A percentile compares a stretch with the other conserved stretches of the same genome.
phyloP scores from a whole-genome alignment of 345 rosid species.

The Acer saccharum region DNA sequence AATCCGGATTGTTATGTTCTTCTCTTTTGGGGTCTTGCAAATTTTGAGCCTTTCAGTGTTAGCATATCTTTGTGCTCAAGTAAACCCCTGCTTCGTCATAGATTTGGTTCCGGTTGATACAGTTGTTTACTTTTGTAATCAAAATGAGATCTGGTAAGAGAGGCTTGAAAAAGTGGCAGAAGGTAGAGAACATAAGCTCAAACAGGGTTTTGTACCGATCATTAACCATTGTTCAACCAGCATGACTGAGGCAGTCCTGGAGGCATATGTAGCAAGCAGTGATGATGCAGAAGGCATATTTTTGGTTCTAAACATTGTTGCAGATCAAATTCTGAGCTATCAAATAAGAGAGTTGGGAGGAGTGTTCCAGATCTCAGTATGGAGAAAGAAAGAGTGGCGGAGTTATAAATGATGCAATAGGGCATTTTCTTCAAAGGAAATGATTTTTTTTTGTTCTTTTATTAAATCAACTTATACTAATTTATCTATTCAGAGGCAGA shows the following conservation, averaged over 20 bases:
- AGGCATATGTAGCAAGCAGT: constrained; percentile 57
- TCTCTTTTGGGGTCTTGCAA: constrained; percentile 46
- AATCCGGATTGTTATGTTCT: constrained; percentile 41
- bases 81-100: constrained; percentile 51
- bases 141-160: constrained; percentile 39
- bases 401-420: not conserved
- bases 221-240: constrained; percentile 47
- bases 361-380: not conserved
- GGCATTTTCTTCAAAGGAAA: not conserved
- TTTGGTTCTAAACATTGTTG: constrained; percentile 34
- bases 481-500: constrained; percentile 34
- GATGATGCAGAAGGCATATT: constrained; percentile 57
- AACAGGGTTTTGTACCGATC: constrained; percentile 49
- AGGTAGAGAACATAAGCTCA: constrained; percentile 33
- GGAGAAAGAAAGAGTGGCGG: not conserved
- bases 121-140: constrained; percentile 44
- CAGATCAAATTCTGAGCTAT: not conserved
- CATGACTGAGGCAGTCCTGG: constrained; percentile 56
- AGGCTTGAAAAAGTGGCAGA: constrained; percentile 37
- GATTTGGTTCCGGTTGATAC: constrained; percentile 48
- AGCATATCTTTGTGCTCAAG: constrained; percentile 50
- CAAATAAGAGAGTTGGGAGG: not conserved
- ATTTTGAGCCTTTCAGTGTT: constrained; percentile 45
- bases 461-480: not conserved
- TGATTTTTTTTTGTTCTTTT: too few species aligned